Percentiles rank a stretch among this genome's conserved stretches.
Evolutionary conservation across 352 stramenopile genomes (phyloP).

Genomic region (Phytophthora lateralis): DNA sequence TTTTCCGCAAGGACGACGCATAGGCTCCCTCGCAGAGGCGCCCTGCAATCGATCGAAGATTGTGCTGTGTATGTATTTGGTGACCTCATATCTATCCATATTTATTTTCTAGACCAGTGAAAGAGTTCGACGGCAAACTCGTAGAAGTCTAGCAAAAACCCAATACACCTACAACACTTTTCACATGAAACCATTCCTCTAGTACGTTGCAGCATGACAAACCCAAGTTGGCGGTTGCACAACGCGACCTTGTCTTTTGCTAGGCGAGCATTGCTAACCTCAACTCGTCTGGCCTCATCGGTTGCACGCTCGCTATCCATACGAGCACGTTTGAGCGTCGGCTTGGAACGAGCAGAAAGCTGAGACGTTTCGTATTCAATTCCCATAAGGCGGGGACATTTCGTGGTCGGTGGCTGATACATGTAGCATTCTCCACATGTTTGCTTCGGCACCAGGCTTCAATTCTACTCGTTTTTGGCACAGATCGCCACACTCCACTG

Average conservation of each 20-base stretch:
- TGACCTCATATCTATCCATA: slow-evolving; percentile 28
- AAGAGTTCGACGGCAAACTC: slow-evolving; percentile 29
- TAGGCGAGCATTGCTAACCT: slow-evolving; percentile 4
- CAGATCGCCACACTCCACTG: too few species aligned
- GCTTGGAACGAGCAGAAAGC: not conserved
- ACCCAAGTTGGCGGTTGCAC: not conserved
- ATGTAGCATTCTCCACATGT: slow-evolving; percentile 13
- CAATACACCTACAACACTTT: slow-evolving; percentile 18
- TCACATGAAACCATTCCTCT: not conserved
- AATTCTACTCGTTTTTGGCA: not conserved
- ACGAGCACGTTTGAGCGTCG: not conserved
- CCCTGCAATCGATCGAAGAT: slow-evolving; percentile 45
- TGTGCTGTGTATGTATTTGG: slow-evolving; percentile 18
- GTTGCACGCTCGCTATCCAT: not conserved
- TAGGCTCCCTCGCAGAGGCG: not conserved
- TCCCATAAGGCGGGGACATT: slow-evolving; percentile 15
- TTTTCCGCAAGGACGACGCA: slow-evolving; percentile 39
- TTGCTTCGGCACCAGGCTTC: not conserved
- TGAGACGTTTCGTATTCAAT: slow-evolving; percentile 28
- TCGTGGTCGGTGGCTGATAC: not conserved
- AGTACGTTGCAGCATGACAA: not conserved
- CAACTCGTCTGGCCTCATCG: slow-evolving; percentile 4
- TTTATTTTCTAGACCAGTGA: slow-evolving; percentile 23
- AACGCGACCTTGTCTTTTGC: not conserved
- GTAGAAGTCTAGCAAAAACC: slow-evolving; percentile 8